A percentile compares a stretch with the other conserved stretches of the same genome.
Conservation (phyloP, 352 stramenopile species). For the Pythium insidiosum region DNA sequence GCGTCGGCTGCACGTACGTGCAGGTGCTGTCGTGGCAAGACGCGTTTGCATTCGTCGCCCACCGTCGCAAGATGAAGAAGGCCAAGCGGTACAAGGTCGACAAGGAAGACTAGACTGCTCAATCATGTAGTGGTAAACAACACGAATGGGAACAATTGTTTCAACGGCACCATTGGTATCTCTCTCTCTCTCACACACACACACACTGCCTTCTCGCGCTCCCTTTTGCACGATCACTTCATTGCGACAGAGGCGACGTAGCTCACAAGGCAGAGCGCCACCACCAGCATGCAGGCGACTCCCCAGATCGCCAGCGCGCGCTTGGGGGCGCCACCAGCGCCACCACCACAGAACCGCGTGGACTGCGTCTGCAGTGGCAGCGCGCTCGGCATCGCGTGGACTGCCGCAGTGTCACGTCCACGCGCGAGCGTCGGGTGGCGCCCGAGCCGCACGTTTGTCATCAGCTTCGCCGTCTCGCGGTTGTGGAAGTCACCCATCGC, state of each 20-base stretch:
- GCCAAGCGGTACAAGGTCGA: conserved; percentile 14
- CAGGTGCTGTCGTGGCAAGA: conserved; percentile 43
- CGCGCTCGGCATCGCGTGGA: not conserved
- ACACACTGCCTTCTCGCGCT: too few relatives aligned
- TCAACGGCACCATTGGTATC: too few relatives aligned
- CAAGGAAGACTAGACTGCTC: conserved; percentile 27
- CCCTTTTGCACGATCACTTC: not conserved
- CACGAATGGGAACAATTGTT: too few relatives aligned
- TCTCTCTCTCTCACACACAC: too few relatives aligned
- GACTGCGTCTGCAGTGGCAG: not conserved
- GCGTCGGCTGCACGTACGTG: conserved; percentile 46
- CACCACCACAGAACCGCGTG: too few relatives aligned
- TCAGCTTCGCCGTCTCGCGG: conserved; percentile 8
- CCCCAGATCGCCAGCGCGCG: not conserved
- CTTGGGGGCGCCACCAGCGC: too few relatives aligned
- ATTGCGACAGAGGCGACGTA: not conserved
- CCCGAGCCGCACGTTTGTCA: conserved; percentile 1
- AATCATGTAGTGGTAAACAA: too few relatives aligned
- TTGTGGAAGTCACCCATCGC: conserved; percentile 14
- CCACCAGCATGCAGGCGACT: not conserved
- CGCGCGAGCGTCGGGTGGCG: not conserved
- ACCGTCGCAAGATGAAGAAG: conserved; percentile 9
- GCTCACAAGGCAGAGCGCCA: not conserved
- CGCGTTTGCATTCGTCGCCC: conserved; percentile 34
- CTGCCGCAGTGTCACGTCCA: not conserved